Evolutionary conservation across 2,329 filamentous ascomycete species (phyloP), one percentile per base, ranked within the genome.

Genomic region (Fusarium chuoi): DNA sequence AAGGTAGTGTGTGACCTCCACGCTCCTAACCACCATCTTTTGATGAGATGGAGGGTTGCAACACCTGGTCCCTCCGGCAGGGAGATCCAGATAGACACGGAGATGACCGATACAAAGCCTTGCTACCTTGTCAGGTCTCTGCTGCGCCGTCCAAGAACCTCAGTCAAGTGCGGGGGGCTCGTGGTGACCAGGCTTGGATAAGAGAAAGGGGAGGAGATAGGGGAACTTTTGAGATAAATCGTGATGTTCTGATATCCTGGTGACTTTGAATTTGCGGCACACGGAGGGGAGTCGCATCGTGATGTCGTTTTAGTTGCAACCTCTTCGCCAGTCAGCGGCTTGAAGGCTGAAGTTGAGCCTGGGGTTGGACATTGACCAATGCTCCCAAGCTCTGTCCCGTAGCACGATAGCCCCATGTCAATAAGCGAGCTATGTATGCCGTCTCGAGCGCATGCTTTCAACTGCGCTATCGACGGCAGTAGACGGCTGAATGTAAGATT

Each of bases 191-290:
- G 30, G 36, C 28, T 44, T 28, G 44, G 46, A 48, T 41, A 58
- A 49, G 28, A 38, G 18, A 20, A 44, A 39, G 24, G 45, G 7
- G 13, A 39, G n/a, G 36, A 30, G 58, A 48, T 57, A 48, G 57
- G 65, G 45, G 59, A 59, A 65, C 67, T 70, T 70, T 70, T 70
- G 67, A 14, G 51, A 70, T 49, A 54, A 49, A 65, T 70, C 68
- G 70, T 48, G 60, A 70, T 70, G 58, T 48, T 52, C 44, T 46
- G 39, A 54, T 41, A 52, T 24, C 46, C 33, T 35, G 26, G 28
- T 30, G 64, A 41, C 35, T 24, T 26, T 68, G 20, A 33, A 22
- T 24, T 28, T 38, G 41, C n/a, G 41, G 30, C 18, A 58, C 41
- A 46, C 41, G 35, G n/a, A 52, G 46, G 41, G 42, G 35, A 56